Evolutionary conservation across 352 stramenopile species (phyloP).

Genomic region (Pythium phragmitis): DNA sequence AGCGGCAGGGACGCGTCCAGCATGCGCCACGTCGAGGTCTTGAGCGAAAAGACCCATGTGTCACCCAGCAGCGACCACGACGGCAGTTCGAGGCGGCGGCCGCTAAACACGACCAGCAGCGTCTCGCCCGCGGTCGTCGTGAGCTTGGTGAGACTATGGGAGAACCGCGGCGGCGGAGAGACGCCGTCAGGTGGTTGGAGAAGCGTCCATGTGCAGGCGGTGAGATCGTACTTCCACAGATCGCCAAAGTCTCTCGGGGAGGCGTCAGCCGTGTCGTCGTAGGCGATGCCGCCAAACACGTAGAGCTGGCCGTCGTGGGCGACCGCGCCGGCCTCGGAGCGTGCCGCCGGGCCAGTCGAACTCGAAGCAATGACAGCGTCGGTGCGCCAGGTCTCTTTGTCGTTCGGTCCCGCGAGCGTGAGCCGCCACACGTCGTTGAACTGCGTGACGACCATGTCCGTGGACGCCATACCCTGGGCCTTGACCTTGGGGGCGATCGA

Average conservation of each 20-base stretch:
- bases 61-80: conserved; percentile 57
- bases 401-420: conserved; percentile 24
- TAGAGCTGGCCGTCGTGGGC: conserved; percentile 49
- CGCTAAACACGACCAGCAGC: conserved; percentile 60
- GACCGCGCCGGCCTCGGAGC: conserved; percentile 53
- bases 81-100: conserved; percentile 42
- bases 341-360: conserved; percentile 25
- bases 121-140: conserved; percentile 30
- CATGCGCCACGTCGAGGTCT: conserved; percentile 36
- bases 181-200: conserved; percentile 27
- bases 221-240: conserved; percentile 64
- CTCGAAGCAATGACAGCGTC: background rate
- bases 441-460: conserved; percentile 25
- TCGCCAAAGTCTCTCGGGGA: conserved; percentile 52
- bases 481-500: conserved; percentile 15
- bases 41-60: conserved; percentile 62
- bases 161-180: conserved; percentile 50
- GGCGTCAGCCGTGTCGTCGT: conserved; percentile 41
- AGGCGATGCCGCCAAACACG: conserved; percentile 72
- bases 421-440: conserved; percentile 34
- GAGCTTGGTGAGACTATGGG: conserved; percentile 50
- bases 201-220: conserved; percentile 38
- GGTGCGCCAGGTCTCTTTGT: conserved; percentile 30
- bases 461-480: background rate
- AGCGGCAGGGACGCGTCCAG: conserved; percentile 22